Evolutionary conservation across 805 yeast species (phyloP), one percentile per base, ranked within the genome.

Genomic region (Candida montana): DNA sequence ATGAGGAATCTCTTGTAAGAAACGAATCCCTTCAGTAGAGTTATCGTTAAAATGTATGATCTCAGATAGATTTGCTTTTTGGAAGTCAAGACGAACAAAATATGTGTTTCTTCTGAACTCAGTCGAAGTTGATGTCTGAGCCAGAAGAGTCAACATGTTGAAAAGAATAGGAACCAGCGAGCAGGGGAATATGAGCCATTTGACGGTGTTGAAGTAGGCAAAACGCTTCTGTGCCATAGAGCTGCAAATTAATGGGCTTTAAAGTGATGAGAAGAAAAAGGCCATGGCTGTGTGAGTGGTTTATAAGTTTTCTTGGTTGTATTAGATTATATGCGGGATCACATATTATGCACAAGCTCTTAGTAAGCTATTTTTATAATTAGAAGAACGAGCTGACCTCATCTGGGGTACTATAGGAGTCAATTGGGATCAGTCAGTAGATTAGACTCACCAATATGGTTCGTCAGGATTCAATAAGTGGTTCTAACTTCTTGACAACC

Each of bases 21-120:
- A 35, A 3, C 12, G 16, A 5, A 12, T 2, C 5, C 39, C 39
- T 10, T 23, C 35, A 16, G 19, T n/a, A 7, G 33, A 19, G 30
- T 35, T 30, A 13, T 32, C 23, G 6, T 7, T 9, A 11, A 33
- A 32, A 5, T 19, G n/a, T 23, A 35, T 20, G 20, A 40, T 21
- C 23, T 31, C 23, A 6, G 40, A 40, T 3, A 36, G 29, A 18
- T 41, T 31, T 5, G 44, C 44, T 2, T 31, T 15, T 20, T 41
- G 44, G 21, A 41, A 36, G 20, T 41, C 44, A 18, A 41, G 29
- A 6, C 44, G 31, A 23, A 41, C 36, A 33, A 41, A 41, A 24
- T 41, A 41, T 12, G 35, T 36, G 23, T 41, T 28, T 20, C 37
- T 17, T 18, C 31, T 18, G 9, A 26, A 41, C 5, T 20, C 31